These are phyloP conservation scores for Nakazawaea anatomiae DNA, from an alignment of 805 yeast species.

Conservation along the genomic window DNA sequence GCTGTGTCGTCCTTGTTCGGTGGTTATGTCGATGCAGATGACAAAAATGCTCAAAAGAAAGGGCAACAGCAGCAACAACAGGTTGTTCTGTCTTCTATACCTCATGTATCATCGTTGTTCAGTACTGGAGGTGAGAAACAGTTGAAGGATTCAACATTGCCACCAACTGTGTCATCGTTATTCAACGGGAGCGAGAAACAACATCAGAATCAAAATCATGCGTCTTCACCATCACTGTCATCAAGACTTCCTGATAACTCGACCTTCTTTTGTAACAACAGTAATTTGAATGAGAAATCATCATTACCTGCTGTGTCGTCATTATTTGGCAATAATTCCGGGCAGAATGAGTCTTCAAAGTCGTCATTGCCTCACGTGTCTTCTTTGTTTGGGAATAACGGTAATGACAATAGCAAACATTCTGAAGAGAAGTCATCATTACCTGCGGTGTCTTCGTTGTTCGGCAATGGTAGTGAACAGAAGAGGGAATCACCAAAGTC, in stretches of 20 bases:
- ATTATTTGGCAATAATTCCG: not conserved
- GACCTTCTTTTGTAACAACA: no score
- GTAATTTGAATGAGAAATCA: no score
- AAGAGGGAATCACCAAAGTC: not conserved
- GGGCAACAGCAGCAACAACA: not conserved
- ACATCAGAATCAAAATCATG: not conserved
- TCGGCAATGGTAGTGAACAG: not conserved
- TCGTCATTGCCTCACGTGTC: not conserved
- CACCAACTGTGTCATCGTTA: not conserved
- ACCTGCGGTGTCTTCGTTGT: constrained; percentile 1
- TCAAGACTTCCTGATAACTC: no score
- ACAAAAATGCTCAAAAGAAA: not conserved
- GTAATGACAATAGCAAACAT: not conserved
- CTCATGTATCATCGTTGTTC: not conserved
- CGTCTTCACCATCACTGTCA: not conserved
- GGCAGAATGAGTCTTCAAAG: not conserved
- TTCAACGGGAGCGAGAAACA: not conserved
- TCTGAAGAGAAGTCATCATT: not conserved
- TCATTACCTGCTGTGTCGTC: not conserved
- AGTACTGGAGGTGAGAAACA: not conserved
- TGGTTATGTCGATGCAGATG: not conserved
- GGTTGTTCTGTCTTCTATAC: not conserved
- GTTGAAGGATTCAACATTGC: no score
- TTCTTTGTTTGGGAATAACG: not conserved
- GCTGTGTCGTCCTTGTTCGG: not conserved